Percentiles rank a stretch among this genome's conserved stretches.
These are phyloP conservation scores for Debaryomyces sp. DNA, from an alignment of 1,139 yeast species.

Conservation along the genomic window DNA sequence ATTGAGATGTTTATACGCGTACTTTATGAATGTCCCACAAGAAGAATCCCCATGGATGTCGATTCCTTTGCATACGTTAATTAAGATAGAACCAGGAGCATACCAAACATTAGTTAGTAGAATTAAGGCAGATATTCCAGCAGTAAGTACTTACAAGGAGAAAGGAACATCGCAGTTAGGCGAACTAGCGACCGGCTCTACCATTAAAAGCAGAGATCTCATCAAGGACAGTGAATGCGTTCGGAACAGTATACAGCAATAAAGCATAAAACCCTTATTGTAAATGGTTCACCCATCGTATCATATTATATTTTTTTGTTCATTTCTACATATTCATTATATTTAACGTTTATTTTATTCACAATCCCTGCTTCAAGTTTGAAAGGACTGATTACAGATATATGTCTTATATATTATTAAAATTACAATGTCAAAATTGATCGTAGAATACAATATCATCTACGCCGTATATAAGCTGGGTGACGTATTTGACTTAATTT, in stretches of 20 bases:
- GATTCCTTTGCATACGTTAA: constrained; percentile 92
- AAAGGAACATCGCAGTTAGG: constrained; percentile 87
- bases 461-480: neutral
- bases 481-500: neutral
- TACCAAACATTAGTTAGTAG: constrained; percentile 86
- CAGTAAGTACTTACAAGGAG: constrained; percentile 94
- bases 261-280: neutral
- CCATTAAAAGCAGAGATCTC: constrained; percentile 43
- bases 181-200: constrained; percentile 40
- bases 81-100: constrained; percentile 91
- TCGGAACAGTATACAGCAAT: neutral
- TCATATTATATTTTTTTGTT: neutral
- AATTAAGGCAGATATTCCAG: constrained; percentile 94
- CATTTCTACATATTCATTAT: constrained; percentile 1
- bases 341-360: neutral
- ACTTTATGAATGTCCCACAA: constrained; percentile 97
- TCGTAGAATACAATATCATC: constrained; percentile 1
- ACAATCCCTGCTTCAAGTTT: neutral
- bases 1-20: constrained; percentile 92
- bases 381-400: neutral
- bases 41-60: constrained; percentile 99
- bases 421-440: constrained; percentile 2
- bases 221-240: constrained; percentile 31
- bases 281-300: neutral
- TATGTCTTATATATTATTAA: constrained; percentile 4